Evolutionary conservation across 2,329 filamentous ascomycete genomes (phyloP), one percentile per base, ranked within the genome.

Genomic region (Claviceps sp.): DNA sequence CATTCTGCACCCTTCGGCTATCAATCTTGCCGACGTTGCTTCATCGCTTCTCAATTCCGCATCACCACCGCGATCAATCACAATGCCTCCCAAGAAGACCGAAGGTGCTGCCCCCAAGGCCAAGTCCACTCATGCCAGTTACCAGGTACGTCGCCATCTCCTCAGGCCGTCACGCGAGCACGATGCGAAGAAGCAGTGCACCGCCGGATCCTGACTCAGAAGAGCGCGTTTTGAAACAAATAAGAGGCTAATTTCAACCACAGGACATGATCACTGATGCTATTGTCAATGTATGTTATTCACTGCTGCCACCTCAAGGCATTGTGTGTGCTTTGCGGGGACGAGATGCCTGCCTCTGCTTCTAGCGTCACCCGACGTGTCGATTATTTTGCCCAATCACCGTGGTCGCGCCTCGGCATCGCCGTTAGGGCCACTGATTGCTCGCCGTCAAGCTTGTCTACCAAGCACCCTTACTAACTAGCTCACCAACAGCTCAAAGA

Each of bases 241-340:
- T n/a, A 11, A 16, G 42, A 3, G 40, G 29, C 49, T 56, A 50
- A 76, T 62, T 36, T 3, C 2, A 38, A 56, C 38, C 4, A 50
- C 54, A 81, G 78, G 77, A 79, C 62, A 81, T 81, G 78, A 81
- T 81, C 63, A 78, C 72, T 50, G 77, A 81, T 64, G 78, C 76
- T 51, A 81, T 81, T 63, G 66, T 79, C 63, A 71, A 74, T 68
- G 78, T 81, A 80, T 66, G 60, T 56, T 54, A 53, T 55, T 60
- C 56, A 50, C 59, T 60, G 60, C 62, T 59, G 62, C 57, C 51
- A 54, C 59, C 62, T 59, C 59, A 64, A 67, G 70, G 70, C 70
- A 70, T 68, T 45, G 7, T 58, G 54, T 26, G 42, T 29, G 29
- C 29, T 34, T 4, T 9, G 34, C 11, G 42, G 20, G 20, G 7